Evolutionary conservation across 345 rosid genomes (phyloP).

Genomic region (Lagerstroemia speciosa): DNA sequence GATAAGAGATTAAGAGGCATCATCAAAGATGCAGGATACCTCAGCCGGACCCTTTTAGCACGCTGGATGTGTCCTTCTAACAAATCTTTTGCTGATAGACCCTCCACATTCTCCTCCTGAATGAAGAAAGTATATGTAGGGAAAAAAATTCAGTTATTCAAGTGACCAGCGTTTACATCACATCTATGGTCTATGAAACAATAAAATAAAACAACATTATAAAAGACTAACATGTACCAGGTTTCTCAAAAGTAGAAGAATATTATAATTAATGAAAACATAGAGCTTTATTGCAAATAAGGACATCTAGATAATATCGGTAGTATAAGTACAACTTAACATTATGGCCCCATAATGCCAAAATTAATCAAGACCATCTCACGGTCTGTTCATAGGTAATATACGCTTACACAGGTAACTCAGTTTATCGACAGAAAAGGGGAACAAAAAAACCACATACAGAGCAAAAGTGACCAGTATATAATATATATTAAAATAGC

Average conservation of each 20-base stretch:
- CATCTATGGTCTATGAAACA: background rate
- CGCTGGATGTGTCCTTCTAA: conserved; percentile 53
- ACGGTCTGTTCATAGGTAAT: background rate
- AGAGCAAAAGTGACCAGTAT: background rate
- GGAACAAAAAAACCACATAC: background rate
- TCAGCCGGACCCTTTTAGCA: conserved; percentile 68
- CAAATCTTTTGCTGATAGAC: conserved; percentile 54
- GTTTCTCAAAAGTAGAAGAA: background rate
- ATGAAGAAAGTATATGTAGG: background rate
- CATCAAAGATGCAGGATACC: conserved; percentile 30
- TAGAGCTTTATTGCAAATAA: background rate
- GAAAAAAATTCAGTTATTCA: background rate
- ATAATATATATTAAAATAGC: background rate
- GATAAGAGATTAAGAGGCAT: background rate
- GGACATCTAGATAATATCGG: background rate
- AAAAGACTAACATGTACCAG: background rate
- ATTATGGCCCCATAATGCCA: background rate
- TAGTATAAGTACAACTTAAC: background rate
- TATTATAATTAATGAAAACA: background rate
- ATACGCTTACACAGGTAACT: background rate
- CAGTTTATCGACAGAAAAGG: background rate
- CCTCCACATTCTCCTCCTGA: conserved; percentile 37
- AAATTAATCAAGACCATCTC: background rate
- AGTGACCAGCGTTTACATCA: background rate
- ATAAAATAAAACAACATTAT: background rate